Evolutionary conservation across 257 asterid genomes (phyloP).

Genomic region (Nicotiana knightiana): DNA sequence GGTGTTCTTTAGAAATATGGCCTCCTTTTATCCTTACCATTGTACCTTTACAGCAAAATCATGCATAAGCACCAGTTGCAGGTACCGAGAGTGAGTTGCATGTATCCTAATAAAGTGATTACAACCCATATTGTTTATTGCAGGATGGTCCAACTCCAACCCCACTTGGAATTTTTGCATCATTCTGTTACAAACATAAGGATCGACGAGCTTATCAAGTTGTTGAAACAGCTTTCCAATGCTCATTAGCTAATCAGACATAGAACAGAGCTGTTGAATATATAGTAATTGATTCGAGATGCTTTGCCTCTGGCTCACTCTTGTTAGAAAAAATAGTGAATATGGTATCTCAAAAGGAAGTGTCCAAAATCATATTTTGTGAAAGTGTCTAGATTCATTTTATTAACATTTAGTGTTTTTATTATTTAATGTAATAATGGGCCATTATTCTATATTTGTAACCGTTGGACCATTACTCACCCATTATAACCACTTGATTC

Average conservation of each 20-base stretch:
- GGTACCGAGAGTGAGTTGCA: background rate
- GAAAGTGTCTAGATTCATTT: too few relatives aligned
- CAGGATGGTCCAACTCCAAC: constrained; percentile 62
- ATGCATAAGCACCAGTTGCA: background rate
- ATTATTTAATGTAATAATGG: too few relatives aligned
- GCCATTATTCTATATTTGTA: too few relatives aligned
- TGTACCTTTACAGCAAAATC: background rate
- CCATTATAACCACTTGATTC: too few relatives aligned
- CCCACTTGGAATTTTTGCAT: constrained; percentile 58
- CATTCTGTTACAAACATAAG: constrained; percentile 52
- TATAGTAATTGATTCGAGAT: too few relatives aligned
- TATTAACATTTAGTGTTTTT: too few relatives aligned
- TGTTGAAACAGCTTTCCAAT: constrained; percentile 39
- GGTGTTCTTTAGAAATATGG: background rate
- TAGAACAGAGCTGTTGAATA: background rate
- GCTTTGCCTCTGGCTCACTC: too few relatives aligned
- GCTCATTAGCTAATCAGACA: background rate
- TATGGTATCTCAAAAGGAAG: too few relatives aligned
- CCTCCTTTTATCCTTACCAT: background rate
- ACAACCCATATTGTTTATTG: background rate
- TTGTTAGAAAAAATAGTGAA: too few relatives aligned
- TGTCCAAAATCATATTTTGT: too few relatives aligned
- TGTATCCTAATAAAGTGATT: background rate
- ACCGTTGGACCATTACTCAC: too few relatives aligned
- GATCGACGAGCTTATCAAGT: constrained; percentile 71